Percentiles rank a stretch among this genome's conserved stretches.
Conservation (phyloP, 169 alveolate species). For the Eimeria brunetti region DNA sequence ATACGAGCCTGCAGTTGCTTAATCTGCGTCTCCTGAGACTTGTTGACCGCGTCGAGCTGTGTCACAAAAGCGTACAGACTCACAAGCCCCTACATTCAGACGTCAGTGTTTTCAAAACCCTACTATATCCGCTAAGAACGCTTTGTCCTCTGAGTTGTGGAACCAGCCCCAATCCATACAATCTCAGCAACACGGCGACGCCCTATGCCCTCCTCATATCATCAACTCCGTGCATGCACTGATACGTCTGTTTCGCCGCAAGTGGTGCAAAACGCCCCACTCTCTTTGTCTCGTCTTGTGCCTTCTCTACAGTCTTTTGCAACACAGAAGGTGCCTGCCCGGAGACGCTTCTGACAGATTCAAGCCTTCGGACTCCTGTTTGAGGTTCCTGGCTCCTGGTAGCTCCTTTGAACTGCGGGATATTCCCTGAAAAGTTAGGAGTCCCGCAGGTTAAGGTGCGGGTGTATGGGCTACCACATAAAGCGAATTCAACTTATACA, state of each 20-base stretch:
- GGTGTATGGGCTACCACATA: neutral
- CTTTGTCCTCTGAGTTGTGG: neutral
- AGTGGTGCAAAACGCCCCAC: neutral
- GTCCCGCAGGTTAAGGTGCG: neutral
- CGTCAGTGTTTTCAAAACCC: neutral
- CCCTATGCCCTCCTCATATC: neutral
- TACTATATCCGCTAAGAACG: neutral
- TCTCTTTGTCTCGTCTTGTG: constrained; percentile 53
- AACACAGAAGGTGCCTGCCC: constrained; percentile 65
- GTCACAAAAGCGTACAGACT: constrained; percentile 4
- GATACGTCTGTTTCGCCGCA: neutral
- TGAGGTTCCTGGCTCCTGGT: constrained; percentile 13
- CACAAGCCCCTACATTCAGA: neutral
- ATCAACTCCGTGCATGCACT: neutral
- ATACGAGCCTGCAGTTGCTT: constrained; percentile 37
- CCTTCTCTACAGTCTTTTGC: constrained; percentile 69
- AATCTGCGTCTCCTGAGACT: constrained; percentile 64
- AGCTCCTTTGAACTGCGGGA: constrained; percentile 54
- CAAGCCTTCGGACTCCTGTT: constrained; percentile 44
- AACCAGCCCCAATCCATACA: neutral
- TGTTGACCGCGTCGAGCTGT: constrained; percentile 62
- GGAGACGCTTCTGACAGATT: constrained; percentile 30
- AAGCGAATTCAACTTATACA: neutral
- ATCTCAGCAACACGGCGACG: neutral
- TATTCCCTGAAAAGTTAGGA: constrained; percentile 32